These are phyloP conservation scores for Chlamydomonas sp. DNA, from an alignment of 139 green algal genomes.

Conservation along the genomic window DNA sequence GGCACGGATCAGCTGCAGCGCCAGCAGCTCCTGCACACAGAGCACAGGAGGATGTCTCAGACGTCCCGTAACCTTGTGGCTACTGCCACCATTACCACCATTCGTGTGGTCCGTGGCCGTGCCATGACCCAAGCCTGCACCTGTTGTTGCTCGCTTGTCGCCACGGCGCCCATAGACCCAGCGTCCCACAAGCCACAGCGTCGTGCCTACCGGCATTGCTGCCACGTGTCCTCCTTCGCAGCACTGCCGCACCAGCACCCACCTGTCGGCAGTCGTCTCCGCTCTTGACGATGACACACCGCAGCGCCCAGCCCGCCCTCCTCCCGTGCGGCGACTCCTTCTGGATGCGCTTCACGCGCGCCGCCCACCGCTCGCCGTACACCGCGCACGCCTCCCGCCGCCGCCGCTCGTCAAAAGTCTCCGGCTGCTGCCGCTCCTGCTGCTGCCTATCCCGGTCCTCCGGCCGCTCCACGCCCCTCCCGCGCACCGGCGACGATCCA, in stretches of 20 bases:
- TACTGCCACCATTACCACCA: too few relatives aligned
- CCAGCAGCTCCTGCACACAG: conserved; percentile 85
- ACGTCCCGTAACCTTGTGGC: too few relatives aligned
- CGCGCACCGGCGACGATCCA: background rate
- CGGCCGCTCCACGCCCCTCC: background rate
- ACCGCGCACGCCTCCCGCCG: conserved; percentile 52
- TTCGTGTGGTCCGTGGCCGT: too few relatives aligned
- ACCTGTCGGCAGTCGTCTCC: conserved; percentile 97
- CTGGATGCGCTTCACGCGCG: conserved; percentile 70
- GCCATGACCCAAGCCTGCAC: too few relatives aligned
- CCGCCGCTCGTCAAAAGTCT: conserved; percentile 22
- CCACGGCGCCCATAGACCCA: too few relatives aligned
- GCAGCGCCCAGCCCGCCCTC: conserved; percentile 86
- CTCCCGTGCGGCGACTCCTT: conserved; percentile 78
- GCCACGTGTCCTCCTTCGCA: too few relatives aligned
- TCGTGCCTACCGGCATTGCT: too few relatives aligned
- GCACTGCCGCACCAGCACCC: background rate
- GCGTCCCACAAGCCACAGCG: too few relatives aligned
- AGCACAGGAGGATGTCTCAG: too few relatives aligned
- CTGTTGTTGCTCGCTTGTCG: too few relatives aligned
- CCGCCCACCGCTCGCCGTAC: conserved; percentile 81
- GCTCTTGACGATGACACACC: conserved; percentile 97
- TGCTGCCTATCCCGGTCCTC: background rate
- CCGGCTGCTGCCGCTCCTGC: conserved; percentile 23
- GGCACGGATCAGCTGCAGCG: conserved; percentile 91